Conservation (phyloP, 164 flowering plant species). For the Pachysandra terminalis region DNA sequence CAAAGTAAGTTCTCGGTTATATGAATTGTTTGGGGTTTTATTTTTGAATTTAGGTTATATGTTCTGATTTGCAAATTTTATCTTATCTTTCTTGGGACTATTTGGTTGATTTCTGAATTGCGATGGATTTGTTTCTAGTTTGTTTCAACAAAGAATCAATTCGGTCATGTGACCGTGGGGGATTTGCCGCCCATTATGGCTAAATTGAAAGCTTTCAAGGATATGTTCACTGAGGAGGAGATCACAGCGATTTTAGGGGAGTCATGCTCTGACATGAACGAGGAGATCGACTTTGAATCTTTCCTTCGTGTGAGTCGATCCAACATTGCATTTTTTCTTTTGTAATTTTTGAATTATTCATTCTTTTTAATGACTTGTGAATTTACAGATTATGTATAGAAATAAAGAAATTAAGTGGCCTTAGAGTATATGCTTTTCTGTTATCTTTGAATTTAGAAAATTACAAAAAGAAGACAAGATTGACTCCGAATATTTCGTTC, state of each 20-base stretch:
- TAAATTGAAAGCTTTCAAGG: conserved; percentile 41
- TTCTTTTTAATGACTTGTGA: too few relatives aligned
- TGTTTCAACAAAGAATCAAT: conserved; percentile 31
- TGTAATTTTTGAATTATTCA: neutral
- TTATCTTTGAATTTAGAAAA: conserved; percentile 6
- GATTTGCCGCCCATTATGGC: conserved; percentile 47
- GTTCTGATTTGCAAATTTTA: neutral
- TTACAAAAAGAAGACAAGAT: neutral
- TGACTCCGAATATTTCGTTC: too few relatives aligned
- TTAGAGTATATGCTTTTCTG: neutral
- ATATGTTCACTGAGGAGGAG: conserved; percentile 36
- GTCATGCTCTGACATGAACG: conserved; percentile 20
- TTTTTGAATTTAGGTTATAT: neutral
- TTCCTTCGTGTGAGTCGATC: conserved; percentile 49
- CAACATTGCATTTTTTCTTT: neutral
- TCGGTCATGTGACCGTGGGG: conserved; percentile 40
- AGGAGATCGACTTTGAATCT: conserved; percentile 59
- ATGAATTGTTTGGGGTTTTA: neutral
- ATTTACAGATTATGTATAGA: too few relatives aligned
- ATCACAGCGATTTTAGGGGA: conserved; percentile 38
- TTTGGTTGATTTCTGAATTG: neutral
- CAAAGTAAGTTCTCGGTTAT: too few relatives aligned
- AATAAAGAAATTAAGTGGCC: neutral
- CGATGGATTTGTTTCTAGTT: conserved; percentile 36
- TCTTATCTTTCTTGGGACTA: neutral